Evolutionary conservation across 2,329 filamentous ascomycete genomes (phyloP), one percentile per base, ranked within the genome.

Genomic region (Calonectria leucothoes): DNA sequence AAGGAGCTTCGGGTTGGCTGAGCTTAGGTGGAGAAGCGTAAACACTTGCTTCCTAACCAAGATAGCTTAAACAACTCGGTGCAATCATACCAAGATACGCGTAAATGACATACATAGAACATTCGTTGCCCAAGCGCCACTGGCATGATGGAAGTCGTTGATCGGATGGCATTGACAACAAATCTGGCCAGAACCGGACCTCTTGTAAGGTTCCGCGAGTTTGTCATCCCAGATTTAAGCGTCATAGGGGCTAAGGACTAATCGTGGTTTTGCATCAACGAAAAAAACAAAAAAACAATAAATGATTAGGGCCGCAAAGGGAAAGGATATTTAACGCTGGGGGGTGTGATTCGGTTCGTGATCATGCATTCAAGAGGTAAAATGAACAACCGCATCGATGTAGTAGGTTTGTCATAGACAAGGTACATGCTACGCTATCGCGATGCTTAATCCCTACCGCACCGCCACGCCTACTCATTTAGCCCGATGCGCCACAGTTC

Each of bases 91-190:
- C 25, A 15, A 39, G 25, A 39, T 61, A 37, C 35, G 23, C 8
- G 37, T 8, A 49, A 61, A 69, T 37, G 37, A 7, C 57, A 59
- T 39, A 37, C 8, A 51, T 29, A 65, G 29, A 48, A 72, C 48
- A 72, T 74, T 39, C 70, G 59, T 72, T 67, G 27, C 45, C 59
- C 55, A 37, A 59, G 66, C 45, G 45, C 35, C 45, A 61, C 68
- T 75, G 69, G 45, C 68, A 55, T 68, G 70, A 70, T 70, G 39
- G 42, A 51, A 15, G 39, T n/a, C 25, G 42, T 42, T 42, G 12
- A 67, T 48, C 15, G n/a, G 37, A 67, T 52, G 59, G 45, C 23
- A 37, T 17, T 49, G 27, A 20, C 29, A n/a, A 33, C 12, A 35
- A n/a, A 49, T 59, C 57, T 65, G 65, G 45, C 49, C 57, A 57